Conservation (phyloP, 2,329 filamentous ascomycete species). For the Plenodomus lindquistii region DNA sequence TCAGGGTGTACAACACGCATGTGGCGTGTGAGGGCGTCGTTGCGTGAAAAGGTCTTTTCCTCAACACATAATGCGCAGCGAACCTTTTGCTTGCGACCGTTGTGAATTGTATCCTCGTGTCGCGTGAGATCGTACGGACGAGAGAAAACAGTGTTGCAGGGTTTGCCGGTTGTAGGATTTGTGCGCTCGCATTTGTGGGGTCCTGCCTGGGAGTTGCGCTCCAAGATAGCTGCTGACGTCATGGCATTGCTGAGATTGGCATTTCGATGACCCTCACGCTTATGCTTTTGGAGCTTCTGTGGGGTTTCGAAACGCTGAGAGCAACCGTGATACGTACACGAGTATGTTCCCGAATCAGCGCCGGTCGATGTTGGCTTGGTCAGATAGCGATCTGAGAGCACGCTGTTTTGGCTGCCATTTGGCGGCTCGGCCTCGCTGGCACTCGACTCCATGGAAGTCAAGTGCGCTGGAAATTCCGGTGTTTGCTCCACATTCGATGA, state of each 20-base stretch:
- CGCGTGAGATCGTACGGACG: slow-evolving; percentile 94
- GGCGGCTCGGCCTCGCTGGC: slow-evolving; percentile 56
- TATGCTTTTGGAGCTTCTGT: slow-evolving; percentile 87
- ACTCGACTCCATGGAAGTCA: slow-evolving; percentile 66
- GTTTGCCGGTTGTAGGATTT: slow-evolving; percentile 93
- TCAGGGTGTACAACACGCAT: slow-evolving; percentile 94
- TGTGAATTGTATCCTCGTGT: slow-evolving; percentile 98
- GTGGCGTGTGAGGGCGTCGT: slow-evolving; percentile 91
- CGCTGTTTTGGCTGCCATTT: slow-evolving; percentile 47
- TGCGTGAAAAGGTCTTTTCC: slow-evolving; percentile 95
- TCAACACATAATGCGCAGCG: slow-evolving; percentile 91
- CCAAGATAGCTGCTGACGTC: slow-evolving; percentile 59
- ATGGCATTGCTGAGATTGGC: slow-evolving; percentile 48
- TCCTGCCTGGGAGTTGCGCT: slow-evolving; percentile 83
- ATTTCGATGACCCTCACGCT: slow-evolving; percentile 83
- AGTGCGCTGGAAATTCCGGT: slow-evolving; percentile 62
- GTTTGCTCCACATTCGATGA: slow-evolving; percentile 45
- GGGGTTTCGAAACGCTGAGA: slow-evolving; percentile 86
- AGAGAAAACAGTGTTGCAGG: slow-evolving; percentile 92
- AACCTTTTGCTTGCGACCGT: slow-evolving; percentile 90
- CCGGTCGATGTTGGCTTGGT: slow-evolving; percentile 65
- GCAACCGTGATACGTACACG: slow-evolving; percentile 94
- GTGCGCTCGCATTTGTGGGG: slow-evolving; percentile 91
- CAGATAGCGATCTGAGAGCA: slow-evolving; percentile 30
- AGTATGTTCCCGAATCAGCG: slow-evolving; percentile 87